phyloP scores from a whole-genome alignment of 176 grass and related monocot genomes.

The Rhynchospora tenuis region DNA sequence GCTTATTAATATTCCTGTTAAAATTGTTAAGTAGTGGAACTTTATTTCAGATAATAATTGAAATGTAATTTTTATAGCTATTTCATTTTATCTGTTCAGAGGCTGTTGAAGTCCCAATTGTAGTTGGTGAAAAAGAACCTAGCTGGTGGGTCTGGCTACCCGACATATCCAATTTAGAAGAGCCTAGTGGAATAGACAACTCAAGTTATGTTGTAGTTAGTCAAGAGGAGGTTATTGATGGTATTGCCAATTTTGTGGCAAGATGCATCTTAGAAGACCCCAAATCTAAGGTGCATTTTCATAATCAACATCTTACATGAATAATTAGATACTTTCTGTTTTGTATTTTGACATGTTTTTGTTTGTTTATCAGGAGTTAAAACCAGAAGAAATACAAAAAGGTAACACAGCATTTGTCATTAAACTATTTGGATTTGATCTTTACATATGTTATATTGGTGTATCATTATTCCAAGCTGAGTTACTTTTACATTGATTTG shows the following conservation, averaged over 20 bases:
- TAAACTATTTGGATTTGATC: background rate
- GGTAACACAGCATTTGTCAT: slow-evolving; percentile 33
- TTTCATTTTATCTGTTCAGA: slow-evolving; percentile 31
- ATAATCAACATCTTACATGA: background rate
- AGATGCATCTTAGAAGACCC: slow-evolving; percentile 93
- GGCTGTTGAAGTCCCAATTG: slow-evolving; percentile 39
- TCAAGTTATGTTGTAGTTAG: slow-evolving; percentile 87
- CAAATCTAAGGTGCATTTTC: slow-evolving; percentile 68
- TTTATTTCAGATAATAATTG: background rate
- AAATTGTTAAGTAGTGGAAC: background rate
- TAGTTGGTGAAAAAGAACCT: slow-evolving; percentile 50
- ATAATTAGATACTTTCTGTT: background rate
- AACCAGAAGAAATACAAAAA: slow-evolving; percentile 59
- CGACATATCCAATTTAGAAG: slow-evolving; percentile 45
- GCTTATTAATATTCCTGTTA: background rate
- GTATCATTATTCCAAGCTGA: background rate
- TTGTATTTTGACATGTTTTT: slow-evolving; percentile 40
- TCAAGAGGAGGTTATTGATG: slow-evolving; percentile 83
- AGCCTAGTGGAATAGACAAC: slow-evolving; percentile 83
- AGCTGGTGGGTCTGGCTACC: slow-evolving; percentile 84
- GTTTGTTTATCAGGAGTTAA: slow-evolving; percentile 51
- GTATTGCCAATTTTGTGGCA: slow-evolving; percentile 72
- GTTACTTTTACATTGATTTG: background rate
- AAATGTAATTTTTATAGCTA: slow-evolving; percentile 8
- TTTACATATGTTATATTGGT: background rate